A percentile compares a stretch with the other conserved stretches of the same genome.
Evolutionary conservation across 495 filamentous ascomycete species (phyloP).

Genomic region (Daldinia decipiens): DNA sequence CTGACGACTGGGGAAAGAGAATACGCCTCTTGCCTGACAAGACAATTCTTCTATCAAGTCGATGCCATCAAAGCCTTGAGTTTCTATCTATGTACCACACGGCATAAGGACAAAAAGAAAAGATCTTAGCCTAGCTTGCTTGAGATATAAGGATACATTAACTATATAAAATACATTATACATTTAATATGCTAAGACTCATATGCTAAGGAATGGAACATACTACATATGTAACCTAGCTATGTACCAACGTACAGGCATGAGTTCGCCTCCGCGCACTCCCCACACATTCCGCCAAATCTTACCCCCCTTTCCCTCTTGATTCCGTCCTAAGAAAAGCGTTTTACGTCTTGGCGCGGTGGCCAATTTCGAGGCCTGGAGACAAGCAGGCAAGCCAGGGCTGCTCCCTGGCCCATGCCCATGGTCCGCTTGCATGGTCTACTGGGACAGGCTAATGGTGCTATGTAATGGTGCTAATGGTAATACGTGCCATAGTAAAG

Average conservation of each 20-base stretch:
- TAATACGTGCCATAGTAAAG: slow-evolving; percentile 35
- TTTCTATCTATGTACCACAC: neutral
- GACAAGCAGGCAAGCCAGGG: slow-evolving; percentile 22
- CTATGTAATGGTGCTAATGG: slow-evolving; percentile 39
- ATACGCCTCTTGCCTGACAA: slow-evolving; percentile 12
- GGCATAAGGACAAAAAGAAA: slow-evolving; percentile 9
- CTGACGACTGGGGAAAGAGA: neutral
- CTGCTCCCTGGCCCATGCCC: slow-evolving; percentile 33
- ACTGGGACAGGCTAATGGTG: slow-evolving; percentile 12
- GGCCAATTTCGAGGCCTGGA: slow-evolving; percentile 41
- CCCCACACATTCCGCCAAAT: slow-evolving; percentile 46
- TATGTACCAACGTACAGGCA: slow-evolving; percentile 37
- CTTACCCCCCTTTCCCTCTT: slow-evolving; percentile 32
- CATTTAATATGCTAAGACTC: neutral
- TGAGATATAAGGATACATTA: slow-evolving; percentile 2
- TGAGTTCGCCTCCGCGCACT: slow-evolving; percentile 37
- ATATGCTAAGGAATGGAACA: slow-evolving; percentile 9
- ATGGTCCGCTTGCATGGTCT: slow-evolving; percentile 27
- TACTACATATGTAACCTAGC: too few species aligned
- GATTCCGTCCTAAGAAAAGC: slow-evolving; percentile 35
- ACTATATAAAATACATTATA: neutral
- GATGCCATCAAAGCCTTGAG: slow-evolving; percentile 17
- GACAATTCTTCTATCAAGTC: slow-evolving; percentile 13
- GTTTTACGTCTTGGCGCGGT: slow-evolving; percentile 44
- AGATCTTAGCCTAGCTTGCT: slow-evolving; percentile 27